Evolutionary conservation across 2,329 filamentous ascomycete genomes (phyloP), one percentile per base, ranked within the genome.

Genomic region (Stagonosporopsis chrysanthemi): DNA sequence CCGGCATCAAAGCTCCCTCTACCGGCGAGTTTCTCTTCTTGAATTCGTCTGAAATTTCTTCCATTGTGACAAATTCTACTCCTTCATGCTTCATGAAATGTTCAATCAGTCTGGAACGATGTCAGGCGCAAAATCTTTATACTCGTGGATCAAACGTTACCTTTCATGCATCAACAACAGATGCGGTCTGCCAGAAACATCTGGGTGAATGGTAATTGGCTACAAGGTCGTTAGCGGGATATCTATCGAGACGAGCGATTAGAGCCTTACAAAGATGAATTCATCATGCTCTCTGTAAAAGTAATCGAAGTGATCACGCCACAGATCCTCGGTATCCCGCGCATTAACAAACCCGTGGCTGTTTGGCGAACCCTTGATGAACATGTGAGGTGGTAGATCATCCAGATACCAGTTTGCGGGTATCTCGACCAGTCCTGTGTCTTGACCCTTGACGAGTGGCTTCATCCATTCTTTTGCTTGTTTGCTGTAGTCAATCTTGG

Each of bases 241-340:
- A 6, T 17, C 14, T 33, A 17, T 9, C 12, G 19, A 12, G 9
- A 24, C 23, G 12, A 3, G 63, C 89, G 89, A 48, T 88, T 29
- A 8, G 4, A 43, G 7, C 56, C 66, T 65, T 54, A 69, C 66
- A 64, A 91, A 91, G 56, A 91, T 84, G 58, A 91, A 91, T 64
- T 90, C 87, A 64, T 92, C 88, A 60, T 90, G 88, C 69, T 91
- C 88, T 36, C 88, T 81, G 71, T 91, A 91, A 68, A 89, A 91
- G 73, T 91, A 91, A 65, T 88, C 83, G 60, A 89, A 89, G 62
- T 88, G 86, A 59, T 88, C 85, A 48, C 81, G 75, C 86, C 86
- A 89, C 31, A 88, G 79, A 31, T 87, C 84, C 62, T 89, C 86
- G 1, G 88, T 82, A 56, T 87, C 85, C 19, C 82, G 77, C 1